phyloP scores from a whole-genome alignment of 768 basidiomycete species.

The Guyanaporus albipodus region DNA sequence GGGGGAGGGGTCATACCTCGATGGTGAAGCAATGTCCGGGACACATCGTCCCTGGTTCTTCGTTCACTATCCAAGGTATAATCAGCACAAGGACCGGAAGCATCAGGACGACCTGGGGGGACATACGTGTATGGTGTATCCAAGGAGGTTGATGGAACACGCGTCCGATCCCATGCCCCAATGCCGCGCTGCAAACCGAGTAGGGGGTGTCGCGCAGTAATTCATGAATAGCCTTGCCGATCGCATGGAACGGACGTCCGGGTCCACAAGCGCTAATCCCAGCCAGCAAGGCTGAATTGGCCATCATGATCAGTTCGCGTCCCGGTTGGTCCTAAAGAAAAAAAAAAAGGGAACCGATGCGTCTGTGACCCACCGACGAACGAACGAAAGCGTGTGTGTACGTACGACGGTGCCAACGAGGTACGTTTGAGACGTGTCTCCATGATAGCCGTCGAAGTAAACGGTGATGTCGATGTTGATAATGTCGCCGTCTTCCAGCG shows the following conservation, averaged over 20 bases:
- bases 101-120: not conserved
- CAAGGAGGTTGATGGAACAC: conserved; percentile 80
- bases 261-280: conserved; percentile 78
- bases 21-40: conserved; percentile 93
- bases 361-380: not conserved
- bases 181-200: conserved; percentile 67
- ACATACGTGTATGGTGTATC: conserved; percentile 73
- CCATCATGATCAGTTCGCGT: conserved; percentile 56
- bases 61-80: conserved; percentile 57
- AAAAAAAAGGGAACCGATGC: no score
- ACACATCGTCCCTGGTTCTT: conserved; percentile 76
- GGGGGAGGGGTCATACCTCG: conserved; percentile 48
- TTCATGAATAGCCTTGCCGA: conserved; percentile 67
- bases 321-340: conserved; percentile 64
- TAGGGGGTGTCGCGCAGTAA: conserved; percentile 39
- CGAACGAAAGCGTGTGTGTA: conserved; percentile 2
- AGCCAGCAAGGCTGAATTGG: conserved; percentile 59
- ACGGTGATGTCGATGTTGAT: conserved; percentile 88
- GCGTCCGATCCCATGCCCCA: conserved; percentile 84
- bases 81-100: not conserved
- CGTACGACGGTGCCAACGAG: conserved; percentile 73
- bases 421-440: conserved; percentile 85
- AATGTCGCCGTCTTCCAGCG: conserved; percentile 78
- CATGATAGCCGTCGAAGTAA: conserved; percentile 80
- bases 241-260: conserved; percentile 60